Base-by-base conservation (phyloP, 108 stramenopile genomes). In the Schizochytrium sp. region DNA sequence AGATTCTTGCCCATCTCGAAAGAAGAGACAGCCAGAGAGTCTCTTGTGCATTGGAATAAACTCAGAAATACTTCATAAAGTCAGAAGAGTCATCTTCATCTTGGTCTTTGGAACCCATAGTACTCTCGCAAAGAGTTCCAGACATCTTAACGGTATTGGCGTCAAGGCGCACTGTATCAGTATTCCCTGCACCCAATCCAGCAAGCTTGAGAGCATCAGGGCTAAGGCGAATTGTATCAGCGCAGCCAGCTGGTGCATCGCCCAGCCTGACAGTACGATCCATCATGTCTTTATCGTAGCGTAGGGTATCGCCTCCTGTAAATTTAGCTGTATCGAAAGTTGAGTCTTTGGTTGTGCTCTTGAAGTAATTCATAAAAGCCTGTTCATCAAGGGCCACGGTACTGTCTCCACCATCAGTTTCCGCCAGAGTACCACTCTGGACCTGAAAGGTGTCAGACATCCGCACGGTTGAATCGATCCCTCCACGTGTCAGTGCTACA, bases 321-420 rank as follows among this genome's bases (percentile, higher is more conserved):
- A 44, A 44, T 44, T 38, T 44, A 8, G 64, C 64, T 7, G 64
- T 38, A 44, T 69, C 12, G 19, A 13, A 12, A 44, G 10, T 44
- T 7, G 64, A 69, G 12, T 12, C 64, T 44, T 69, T 69, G 12
- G 64, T 46, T 1, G 64, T 89, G 47, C 89, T 89, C 57, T 55
- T 53, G 50, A 59, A 64, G 89, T 59, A 89, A 3, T 89, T 72
- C 64, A 83, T 64, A 55, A 83, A 83, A 5, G 50, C 76, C 50
- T 49, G 53, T n/a, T 83, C 76, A n/a, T 83, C 76, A 13, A 83
- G 28, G 5, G 76, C 76, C 45, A 83, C 50, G 47, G 76, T 83
- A 8, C 50, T 53, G 10, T 83, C 53, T 7, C 76, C 47, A 53
- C 76, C 19, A 28, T 28, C 53, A n/a, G 76, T 83, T 40, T 83